Conservation (phyloP, 2,329 filamentous ascomycete genomes). For the Clonostachys solani region DNA sequence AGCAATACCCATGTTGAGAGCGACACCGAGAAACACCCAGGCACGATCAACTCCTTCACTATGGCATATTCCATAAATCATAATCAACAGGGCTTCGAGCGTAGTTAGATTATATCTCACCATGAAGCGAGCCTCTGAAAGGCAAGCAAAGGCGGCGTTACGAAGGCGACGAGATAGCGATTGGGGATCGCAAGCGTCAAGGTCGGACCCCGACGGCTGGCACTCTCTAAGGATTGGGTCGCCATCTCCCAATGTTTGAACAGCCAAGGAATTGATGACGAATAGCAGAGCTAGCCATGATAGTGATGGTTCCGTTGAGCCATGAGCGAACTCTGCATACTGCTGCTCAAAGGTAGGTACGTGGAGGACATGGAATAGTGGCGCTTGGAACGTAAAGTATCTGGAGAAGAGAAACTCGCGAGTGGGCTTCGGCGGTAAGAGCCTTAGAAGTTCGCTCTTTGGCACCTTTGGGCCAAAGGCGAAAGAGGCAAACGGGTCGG, state of each 20-base stretch:
- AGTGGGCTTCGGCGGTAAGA: constrained; percentile 2
- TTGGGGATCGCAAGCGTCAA: background rate
- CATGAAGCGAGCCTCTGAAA: constrained; percentile 8
- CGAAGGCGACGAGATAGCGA: constrained; percentile 2
- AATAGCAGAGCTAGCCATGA: constrained; percentile 10
- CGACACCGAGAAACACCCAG: constrained; percentile 8
- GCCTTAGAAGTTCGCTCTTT: constrained; percentile 2
- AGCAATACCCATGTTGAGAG: constrained; percentile 6
- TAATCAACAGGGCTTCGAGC: constrained; percentile 6
- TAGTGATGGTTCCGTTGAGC: constrained; percentile 1
- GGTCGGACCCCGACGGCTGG: constrained; percentile 1
- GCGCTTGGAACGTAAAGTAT: constrained; percentile 6
- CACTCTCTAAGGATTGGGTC: constrained; percentile 5
- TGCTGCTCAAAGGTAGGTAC: constrained; percentile 9
- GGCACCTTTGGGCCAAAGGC: constrained; percentile 3
- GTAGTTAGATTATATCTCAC: constrained; percentile 8
- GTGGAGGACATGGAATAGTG: constrained; percentile 10
- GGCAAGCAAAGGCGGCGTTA: constrained; percentile 6
- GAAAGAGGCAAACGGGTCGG: background rate
- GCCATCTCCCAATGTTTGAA: constrained; percentile 3
- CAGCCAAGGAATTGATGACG: constrained; percentile 6
- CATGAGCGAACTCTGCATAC: constrained; percentile 5
- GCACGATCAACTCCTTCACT: constrained; percentile 6
- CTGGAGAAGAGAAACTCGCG: constrained; percentile 7
- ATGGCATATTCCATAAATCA: constrained; percentile 6